Evolutionary conservation across 2,329 filamentous ascomycete species (phyloP), one percentile per base, ranked within the genome.

Genomic region (Trichothecium sympodiale): DNA sequence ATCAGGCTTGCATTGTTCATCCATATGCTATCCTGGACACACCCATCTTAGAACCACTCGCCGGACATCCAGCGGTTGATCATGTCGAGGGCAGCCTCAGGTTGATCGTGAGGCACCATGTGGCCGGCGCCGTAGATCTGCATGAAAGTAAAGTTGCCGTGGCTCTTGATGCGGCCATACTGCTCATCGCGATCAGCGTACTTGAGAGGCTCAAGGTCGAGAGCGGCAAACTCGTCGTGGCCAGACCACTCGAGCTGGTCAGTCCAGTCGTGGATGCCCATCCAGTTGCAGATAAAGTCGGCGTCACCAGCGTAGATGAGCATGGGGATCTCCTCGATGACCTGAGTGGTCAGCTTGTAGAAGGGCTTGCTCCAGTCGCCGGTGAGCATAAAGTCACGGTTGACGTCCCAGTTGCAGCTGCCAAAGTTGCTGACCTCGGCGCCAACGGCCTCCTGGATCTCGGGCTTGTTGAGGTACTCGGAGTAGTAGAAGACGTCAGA

Each of bases 301-400:
- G 83, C 83, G 51, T 89, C 83, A 53, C 85, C 85, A 40, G 83
- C 91, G 53, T 96, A 98, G 69, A 98, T 80, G 41, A 96, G 74
- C 38, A 96, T 84, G 26, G 89, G 89, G 42, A 98, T 93, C 70
- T 96, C 63, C 64, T 91, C 77, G 42, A 98, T 75, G 37, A 98
- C 67, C 36, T 74, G 74, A 29, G 89, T 89, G 6, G 96, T 83
- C 20, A 95, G 72, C 42, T 80, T 83, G 71, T 94, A 86, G 78
- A 83, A 96, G 34, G 91, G 91, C 73, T 94, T 82, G 83, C 95
- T 95, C 91, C 91, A 98, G 65, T 98, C 91, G 54, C 91, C 91
- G 53, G 88, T 81, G 66, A 95, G 87, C 39, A 95, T 67, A 74
- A 98, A 98, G 74, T 94, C 94, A 54, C 88, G 79, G 77, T 96